phyloP scores from a whole-genome alignment of 352 stramenopile species.

The Globisporangium viniferum region DNA sequence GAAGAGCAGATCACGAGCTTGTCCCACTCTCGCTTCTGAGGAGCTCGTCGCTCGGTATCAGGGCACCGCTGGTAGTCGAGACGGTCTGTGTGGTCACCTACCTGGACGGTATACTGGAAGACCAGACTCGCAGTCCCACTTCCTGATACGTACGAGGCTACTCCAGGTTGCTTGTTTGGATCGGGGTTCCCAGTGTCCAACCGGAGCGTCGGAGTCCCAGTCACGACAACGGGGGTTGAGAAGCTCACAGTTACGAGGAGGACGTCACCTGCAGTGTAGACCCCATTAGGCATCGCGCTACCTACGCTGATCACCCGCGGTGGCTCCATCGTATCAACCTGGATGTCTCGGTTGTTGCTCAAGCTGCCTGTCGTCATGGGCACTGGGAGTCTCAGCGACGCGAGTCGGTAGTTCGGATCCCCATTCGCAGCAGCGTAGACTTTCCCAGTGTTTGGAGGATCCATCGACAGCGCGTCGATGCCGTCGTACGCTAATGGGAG shows the following conservation, averaged over 20 bases:
- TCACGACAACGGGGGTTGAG: conserved; percentile 47
- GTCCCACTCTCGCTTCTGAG: conserved; percentile 30
- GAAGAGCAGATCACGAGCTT: conserved; percentile 51
- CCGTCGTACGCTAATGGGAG: conserved; percentile 56
- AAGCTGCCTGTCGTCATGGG: conserved; percentile 44
- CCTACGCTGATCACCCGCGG: conserved; percentile 50
- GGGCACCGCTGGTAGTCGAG: conserved; percentile 60
- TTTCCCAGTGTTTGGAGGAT: background rate
- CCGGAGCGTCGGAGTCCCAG: conserved; percentile 32
- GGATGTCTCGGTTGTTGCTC: conserved; percentile 62
- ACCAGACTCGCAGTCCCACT: conserved; percentile 32
- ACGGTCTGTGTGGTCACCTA: conserved; percentile 50
- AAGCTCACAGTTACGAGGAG: conserved; percentile 46
- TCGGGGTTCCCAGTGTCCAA: conserved; percentile 29
- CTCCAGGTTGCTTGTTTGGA: background rate
- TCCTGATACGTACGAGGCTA: conserved; percentile 41
- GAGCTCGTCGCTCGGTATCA: conserved; percentile 23
- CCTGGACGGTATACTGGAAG: conserved; percentile 56
- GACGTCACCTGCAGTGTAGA: conserved; percentile 59
- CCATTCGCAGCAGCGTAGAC: conserved; percentile 24
- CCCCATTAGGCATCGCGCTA: conserved; percentile 38
- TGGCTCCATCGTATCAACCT: conserved; percentile 56
- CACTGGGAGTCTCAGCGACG: conserved; percentile 39
- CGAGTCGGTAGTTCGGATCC: conserved; percentile 26
- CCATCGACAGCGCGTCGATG: conserved; percentile 43